Conservation (phyloP, 495 filamentous ascomycete species). For the Saxophila tyrrhenica region DNA sequence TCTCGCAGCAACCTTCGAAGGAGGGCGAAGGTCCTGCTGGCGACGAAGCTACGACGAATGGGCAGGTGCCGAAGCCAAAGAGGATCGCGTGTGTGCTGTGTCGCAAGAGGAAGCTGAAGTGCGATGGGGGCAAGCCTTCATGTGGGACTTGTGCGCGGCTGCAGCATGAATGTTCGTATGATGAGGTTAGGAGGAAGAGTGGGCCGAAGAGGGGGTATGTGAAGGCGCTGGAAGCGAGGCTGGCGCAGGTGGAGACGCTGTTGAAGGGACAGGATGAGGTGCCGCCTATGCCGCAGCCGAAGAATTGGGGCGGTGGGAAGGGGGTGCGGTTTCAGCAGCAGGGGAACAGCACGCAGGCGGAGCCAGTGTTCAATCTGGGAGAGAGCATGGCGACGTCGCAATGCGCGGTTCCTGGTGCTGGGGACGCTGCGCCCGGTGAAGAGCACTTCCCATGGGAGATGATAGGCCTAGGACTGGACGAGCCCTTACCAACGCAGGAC, state of each 20-base stretch:
- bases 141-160: constrained; percentile 87
- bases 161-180: constrained; percentile 85
- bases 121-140: constrained; percentile 66
- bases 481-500: constrained; percentile 78
- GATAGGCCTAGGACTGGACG: constrained; percentile 85
- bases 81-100: constrained; percentile 96
- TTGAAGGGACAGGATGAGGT: constrained; percentile 63
- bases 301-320: neutral
- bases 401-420: neutral
- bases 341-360: constrained; percentile 3
- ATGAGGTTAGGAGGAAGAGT: constrained; percentile 94
- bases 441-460: constrained; percentile 61
- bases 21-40: constrained; percentile 25
- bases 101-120: constrained; percentile 81
- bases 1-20: constrained; percentile 34
- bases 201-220: constrained; percentile 97
- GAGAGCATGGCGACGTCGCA: neutral
- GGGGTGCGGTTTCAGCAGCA: neutral
- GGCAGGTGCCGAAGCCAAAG: constrained; percentile 68
- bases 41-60: constrained; percentile 41
- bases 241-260: constrained; percentile 83
- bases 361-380: constrained; percentile 1
- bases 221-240: constrained; percentile 86
- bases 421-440: constrained; percentile 8
- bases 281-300: constrained; percentile 2